Percentiles rank a stretch among this genome's conserved stretches.
phyloP scores from a whole-genome alignment of 805 yeast species.

The Scheffersomyces stipitis region DNA sequence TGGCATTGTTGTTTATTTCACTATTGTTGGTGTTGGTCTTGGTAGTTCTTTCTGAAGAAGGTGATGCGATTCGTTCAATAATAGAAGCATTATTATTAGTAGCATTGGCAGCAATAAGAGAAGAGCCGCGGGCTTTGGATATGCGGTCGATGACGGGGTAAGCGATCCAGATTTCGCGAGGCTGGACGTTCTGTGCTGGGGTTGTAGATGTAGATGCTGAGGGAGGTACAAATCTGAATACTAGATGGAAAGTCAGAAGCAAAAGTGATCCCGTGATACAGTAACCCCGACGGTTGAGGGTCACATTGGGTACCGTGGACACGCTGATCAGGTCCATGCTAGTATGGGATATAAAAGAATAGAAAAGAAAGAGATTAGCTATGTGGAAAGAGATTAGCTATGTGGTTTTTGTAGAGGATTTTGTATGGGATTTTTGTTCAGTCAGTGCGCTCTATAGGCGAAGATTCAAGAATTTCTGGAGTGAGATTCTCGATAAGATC shows the following conservation, averaged over 20 bases:
- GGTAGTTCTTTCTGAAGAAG: slow-evolving; percentile 5
- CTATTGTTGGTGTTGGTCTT: slow-evolving; percentile 11
- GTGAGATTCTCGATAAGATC: too few species aligned
- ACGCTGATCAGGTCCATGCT: slow-evolving; percentile 29
- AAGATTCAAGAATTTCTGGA: too few species aligned
- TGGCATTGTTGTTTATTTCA: slow-evolving; percentile 6
- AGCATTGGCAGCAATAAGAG: slow-evolving; percentile 25
- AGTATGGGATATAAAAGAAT: too few species aligned
- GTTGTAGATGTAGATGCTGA: neutral
- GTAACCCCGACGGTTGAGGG: slow-evolving; percentile 38
- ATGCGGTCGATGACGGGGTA: slow-evolving; percentile 78
- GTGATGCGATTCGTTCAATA: slow-evolving; percentile 4
- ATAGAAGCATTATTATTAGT: slow-evolving; percentile 1
- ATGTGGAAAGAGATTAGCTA: too few species aligned
- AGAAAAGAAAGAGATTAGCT: too few species aligned
- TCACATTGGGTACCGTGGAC: slow-evolving; percentile 37
- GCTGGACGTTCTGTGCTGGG: neutral
- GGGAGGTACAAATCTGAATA: slow-evolving; percentile 32
- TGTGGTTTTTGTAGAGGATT: too few species aligned
- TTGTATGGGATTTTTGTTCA: too few species aligned
- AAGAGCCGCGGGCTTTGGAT: slow-evolving; percentile 55
- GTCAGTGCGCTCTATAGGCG: too few species aligned
- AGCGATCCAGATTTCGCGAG: slow-evolving; percentile 84
- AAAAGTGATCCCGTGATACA: slow-evolving; percentile 36
- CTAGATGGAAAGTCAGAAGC: slow-evolving; percentile 37